A percentile compares a stretch with the other conserved stretches of the same genome.
Conservation (phyloP, 495 filamentous ascomycete species). For the Tuber melanosporum region DNA sequence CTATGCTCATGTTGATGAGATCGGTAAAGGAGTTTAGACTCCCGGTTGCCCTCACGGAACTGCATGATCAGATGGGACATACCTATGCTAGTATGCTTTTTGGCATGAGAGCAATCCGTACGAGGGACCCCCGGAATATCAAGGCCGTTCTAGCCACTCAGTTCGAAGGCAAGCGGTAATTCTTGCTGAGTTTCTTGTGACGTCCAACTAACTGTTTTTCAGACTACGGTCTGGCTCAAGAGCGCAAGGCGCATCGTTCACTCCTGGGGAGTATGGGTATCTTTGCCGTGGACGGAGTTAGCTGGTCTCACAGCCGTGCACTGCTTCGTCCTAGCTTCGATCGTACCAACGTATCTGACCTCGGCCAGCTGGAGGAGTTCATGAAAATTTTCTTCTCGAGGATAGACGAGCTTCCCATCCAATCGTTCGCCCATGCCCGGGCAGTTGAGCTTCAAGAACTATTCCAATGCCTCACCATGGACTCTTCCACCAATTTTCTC, state of each 20-base stretch:
- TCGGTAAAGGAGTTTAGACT: conserved; percentile 17
- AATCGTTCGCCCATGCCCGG: neutral
- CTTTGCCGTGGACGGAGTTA: conserved; percentile 51
- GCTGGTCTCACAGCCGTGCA: conserved; percentile 52
- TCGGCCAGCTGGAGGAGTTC: conserved; percentile 29
- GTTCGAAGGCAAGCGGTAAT: conserved; percentile 41
- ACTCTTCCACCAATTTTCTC: conserved; percentile 47
- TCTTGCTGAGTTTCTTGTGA: neutral
- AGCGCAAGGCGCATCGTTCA: conserved; percentile 42
- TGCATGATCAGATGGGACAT: conserved; percentile 20
- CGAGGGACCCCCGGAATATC: conserved; percentile 46
- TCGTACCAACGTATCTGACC: conserved; percentile 44
- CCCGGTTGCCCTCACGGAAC: conserved; percentile 10
- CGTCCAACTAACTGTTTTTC: neutral
- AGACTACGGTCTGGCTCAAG: conserved; percentile 41
- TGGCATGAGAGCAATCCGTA: conserved; percentile 40
- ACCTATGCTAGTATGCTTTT: conserved; percentile 28
- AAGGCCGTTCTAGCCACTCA: conserved; percentile 45
- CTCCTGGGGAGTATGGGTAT: conserved; percentile 51
- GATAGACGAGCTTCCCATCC: conserved; percentile 4
- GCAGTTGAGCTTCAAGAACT: conserved; percentile 49
- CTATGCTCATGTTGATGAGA: conserved; percentile 15
- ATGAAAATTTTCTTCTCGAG: conserved; percentile 23
- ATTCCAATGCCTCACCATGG: conserved; percentile 50
- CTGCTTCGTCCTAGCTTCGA: conserved; percentile 55